Conservation (phyloP, 768 basidiomycete species). For the Pisolithus marmoratus region DNA sequence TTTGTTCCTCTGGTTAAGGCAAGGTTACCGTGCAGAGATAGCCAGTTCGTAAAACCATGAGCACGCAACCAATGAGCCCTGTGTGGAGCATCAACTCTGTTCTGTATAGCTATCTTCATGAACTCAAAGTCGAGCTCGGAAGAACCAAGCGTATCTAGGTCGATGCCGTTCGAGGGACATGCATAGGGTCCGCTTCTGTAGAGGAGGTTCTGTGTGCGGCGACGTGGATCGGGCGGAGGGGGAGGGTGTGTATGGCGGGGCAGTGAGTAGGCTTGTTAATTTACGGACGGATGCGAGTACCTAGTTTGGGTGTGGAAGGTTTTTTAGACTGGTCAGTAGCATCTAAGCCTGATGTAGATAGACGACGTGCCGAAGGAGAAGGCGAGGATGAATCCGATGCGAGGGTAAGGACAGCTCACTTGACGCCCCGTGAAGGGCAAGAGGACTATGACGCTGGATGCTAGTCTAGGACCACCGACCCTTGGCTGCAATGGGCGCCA, state of each 20-base stretch:
- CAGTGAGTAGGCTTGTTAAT: slow-evolving; percentile 16
- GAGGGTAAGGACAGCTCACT: background rate
- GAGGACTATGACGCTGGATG: slow-evolving; percentile 75
- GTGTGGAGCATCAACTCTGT: slow-evolving; percentile 57
- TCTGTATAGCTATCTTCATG: slow-evolving; percentile 63
- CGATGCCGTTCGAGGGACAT: background rate
- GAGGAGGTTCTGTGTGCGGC: slow-evolving; percentile 60
- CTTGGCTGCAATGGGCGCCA: slow-evolving; percentile 66
- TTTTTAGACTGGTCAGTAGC: background rate
- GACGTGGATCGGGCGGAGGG: slow-evolving; percentile 28
- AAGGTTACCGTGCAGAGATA: too few species aligned
- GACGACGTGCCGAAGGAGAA: background rate
- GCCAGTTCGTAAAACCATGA: slow-evolving; percentile 19
- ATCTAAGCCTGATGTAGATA: background rate
- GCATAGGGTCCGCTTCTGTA: slow-evolving; percentile 31
- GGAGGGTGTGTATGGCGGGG: slow-evolving; percentile 62
- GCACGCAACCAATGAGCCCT: slow-evolving; percentile 50
- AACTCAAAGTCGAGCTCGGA: slow-evolving; percentile 80
- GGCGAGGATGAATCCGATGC: background rate
- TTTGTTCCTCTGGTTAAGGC: slow-evolving; percentile 1
- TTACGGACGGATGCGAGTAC: slow-evolving; percentile 33
- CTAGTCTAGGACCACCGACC: slow-evolving; percentile 60
- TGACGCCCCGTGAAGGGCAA: slow-evolving; percentile 51
- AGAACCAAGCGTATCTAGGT: slow-evolving; percentile 42
- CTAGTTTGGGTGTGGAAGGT: slow-evolving; percentile 21